Percentiles rank a stretch among this genome's conserved stretches.
Evolutionary conservation across 108 stramenopile species (phyloP).

Genomic region (Nitzschia sp.): DNA sequence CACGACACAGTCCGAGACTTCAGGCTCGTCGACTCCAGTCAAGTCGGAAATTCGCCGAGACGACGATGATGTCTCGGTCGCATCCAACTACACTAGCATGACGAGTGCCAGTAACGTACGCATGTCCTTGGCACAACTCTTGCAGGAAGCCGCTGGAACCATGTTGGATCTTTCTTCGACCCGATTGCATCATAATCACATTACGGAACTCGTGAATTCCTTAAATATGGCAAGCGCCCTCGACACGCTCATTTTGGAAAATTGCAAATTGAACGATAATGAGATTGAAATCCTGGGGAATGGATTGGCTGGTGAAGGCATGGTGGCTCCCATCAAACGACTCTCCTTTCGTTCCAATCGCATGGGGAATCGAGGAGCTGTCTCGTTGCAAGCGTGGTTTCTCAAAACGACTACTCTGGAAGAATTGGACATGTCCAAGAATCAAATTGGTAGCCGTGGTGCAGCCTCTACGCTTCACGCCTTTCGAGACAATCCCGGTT

Average conservation of each 20-base stretch:
- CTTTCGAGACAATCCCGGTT: slow-evolving; percentile 40
- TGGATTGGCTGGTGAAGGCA: slow-evolving; percentile 19
- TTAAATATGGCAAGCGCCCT: slow-evolving; percentile 25
- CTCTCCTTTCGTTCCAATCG: slow-evolving; percentile 39
- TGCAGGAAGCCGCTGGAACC: slow-evolving; percentile 14
- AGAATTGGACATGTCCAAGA: slow-evolving; percentile 43
- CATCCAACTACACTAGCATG: slow-evolving; percentile 26
- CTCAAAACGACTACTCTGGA: slow-evolving; percentile 18
- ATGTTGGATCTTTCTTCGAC: slow-evolving; percentile 37
- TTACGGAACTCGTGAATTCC: slow-evolving; percentile 37
- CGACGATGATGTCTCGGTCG: slow-evolving; percentile 39
- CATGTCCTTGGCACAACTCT: slow-evolving; percentile 11
- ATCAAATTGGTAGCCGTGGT: slow-evolving; percentile 44
- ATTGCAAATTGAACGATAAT: slow-evolving; percentile 46
- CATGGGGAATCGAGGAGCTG: slow-evolving; percentile 46
- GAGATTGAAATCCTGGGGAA: slow-evolving; percentile 37
- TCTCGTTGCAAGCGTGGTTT: slow-evolving; percentile 29
- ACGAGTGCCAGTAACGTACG: slow-evolving; percentile 22
- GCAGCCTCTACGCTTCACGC: slow-evolving; percentile 28
- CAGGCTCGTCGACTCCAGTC: neutral
- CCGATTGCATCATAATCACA: slow-evolving; percentile 36
- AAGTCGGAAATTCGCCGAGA: slow-evolving; percentile 18
- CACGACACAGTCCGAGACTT: neutral
- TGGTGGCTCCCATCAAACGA: slow-evolving; percentile 11
- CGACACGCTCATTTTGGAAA: slow-evolving; percentile 40